Percentiles rank a stretch among this genome's conserved stretches.
phyloP scores from a whole-genome alignment of 805 yeast genomes.

The Lipomyces sp. region DNA sequence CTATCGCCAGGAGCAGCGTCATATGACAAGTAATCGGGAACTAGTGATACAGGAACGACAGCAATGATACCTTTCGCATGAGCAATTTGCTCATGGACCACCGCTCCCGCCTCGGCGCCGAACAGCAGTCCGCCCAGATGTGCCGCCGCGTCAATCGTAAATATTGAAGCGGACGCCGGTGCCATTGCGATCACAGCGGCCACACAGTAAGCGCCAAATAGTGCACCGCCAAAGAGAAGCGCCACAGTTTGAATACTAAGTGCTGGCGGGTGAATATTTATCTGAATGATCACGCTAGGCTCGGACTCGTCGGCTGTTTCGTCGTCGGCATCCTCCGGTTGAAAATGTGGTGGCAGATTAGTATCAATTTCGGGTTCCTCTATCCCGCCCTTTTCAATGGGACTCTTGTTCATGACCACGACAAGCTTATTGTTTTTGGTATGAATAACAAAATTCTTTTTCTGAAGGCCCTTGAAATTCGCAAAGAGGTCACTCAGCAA shows the following conservation, averaged over 20 bases:
- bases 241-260: background rate
- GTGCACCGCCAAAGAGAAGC: background rate
- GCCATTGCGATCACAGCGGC: background rate
- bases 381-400: background rate
- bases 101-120: background rate
- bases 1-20: background rate
- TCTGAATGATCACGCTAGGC: background rate
- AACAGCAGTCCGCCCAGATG: background rate
- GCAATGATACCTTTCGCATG: slow-evolving; percentile 1
- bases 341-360: too few species aligned
- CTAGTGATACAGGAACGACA: slow-evolving; percentile 5
- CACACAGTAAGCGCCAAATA: background rate
- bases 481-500: background rate
- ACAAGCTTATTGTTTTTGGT: background rate
- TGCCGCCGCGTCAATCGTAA: slow-evolving; percentile 1
- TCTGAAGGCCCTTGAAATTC: background rate
- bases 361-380: too few species aligned
- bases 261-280: background rate
- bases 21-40: background rate
- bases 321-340: too few species aligned
- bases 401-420: background rate
- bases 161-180: background rate
- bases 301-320: background rate
- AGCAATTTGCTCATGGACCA: background rate
- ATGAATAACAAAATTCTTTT: background rate